Evolutionary conservation across 1,284 basidiomycete species (phyloP).

Genomic region (Cutaneotrichosporon dermatis): DNA sequence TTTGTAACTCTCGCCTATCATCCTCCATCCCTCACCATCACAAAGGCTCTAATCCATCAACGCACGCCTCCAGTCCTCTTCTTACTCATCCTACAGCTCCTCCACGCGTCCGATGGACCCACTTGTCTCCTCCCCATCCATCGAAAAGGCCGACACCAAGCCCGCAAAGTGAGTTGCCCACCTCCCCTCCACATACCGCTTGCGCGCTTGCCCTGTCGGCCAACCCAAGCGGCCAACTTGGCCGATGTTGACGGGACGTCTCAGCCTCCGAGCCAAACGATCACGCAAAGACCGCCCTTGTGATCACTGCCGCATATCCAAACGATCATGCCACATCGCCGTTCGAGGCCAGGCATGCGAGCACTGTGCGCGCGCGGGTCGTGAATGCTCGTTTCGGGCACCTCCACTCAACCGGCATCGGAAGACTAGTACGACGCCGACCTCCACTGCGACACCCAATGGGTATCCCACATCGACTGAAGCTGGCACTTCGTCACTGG

Average conservation of each 20-base stretch:
- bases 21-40: no score
- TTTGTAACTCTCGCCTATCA: no score
- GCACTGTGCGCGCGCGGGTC: constrained; percentile 10
- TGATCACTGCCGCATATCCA: constrained; percentile 21
- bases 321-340: constrained; percentile 18
- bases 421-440: constrained; percentile 1
- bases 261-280: constrained; percentile 15
- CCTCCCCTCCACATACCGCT: no score
- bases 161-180: no score
- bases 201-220: background rate
- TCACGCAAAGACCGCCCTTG: constrained; percentile 25
- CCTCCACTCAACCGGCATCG: constrained; percentile 20
- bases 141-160: no score
- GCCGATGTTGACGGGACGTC: no score
- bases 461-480: background rate
- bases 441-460: background rate
- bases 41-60: no score
- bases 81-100: no score
- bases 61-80: no score
- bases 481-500: background rate
- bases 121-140: no score
- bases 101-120: no score
- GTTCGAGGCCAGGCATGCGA: constrained; percentile 21
- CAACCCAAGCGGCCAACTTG: no score
- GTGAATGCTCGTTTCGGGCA: constrained; percentile 18